These are phyloP conservation scores for Nothopassalora personata DNA, from an alignment of 2,329 filamentous ascomycete genomes.

Conservation along the genomic window DNA sequence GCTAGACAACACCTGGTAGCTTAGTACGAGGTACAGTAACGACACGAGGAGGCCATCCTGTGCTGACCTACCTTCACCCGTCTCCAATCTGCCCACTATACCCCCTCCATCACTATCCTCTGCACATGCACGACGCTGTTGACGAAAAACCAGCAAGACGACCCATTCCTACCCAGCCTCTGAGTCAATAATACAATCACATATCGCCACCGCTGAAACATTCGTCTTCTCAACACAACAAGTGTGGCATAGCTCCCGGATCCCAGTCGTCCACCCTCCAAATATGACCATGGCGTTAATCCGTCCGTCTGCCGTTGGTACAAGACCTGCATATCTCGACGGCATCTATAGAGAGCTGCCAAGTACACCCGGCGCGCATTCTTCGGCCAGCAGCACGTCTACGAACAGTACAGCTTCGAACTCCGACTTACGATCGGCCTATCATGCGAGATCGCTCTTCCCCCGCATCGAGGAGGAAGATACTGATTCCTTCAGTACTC, in stretches of 20 bases:
- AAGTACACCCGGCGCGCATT: conserved; percentile 21
- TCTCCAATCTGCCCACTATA: conserved; percentile 5
- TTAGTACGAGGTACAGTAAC: conserved; percentile 12
- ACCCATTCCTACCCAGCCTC: background rate
- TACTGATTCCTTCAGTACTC: conserved; percentile 17
- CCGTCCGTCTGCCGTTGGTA: conserved; percentile 20
- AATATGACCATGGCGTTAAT: conserved; percentile 25
- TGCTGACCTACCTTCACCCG: background rate
- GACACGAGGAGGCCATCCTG: conserved; percentile 11
- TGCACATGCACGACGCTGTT: background rate
- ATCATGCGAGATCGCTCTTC: conserved; percentile 22
- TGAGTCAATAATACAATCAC: background rate
- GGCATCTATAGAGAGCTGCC: conserved; percentile 26
- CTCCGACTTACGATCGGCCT: conserved; percentile 19
- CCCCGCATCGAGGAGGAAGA: conserved; percentile 25
- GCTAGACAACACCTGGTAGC: conserved; percentile 18
- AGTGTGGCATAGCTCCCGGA: background rate
- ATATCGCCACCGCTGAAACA: background rate
- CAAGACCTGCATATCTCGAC: conserved; percentile 29
- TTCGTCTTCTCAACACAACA: background rate
- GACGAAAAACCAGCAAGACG: background rate
- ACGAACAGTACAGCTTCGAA: conserved; percentile 18
- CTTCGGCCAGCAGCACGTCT: conserved; percentile 28
- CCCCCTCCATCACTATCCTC: background rate
- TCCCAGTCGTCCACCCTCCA: background rate